A percentile compares a stretch with the other conserved stretches of the same genome.
Conservation (phyloP, 768 basidiomycete species). For the Mycena pura region DNA sequence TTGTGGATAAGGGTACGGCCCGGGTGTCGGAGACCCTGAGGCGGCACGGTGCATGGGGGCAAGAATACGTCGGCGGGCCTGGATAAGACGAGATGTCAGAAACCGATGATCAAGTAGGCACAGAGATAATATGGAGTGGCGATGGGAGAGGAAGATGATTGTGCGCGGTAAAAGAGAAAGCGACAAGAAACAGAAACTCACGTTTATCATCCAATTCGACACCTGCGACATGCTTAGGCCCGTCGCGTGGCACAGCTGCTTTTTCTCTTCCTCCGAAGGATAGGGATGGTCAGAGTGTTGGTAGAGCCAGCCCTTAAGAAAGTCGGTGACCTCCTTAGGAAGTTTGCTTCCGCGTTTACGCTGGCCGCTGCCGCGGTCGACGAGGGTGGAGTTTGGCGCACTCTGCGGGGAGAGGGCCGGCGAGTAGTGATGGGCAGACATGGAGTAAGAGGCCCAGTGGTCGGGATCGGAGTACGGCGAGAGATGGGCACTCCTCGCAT, state of each 20-base stretch:
- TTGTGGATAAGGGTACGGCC: conserved; percentile 73
- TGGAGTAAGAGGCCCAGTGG: conserved; percentile 62
- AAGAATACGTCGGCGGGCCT: conserved; percentile 85
- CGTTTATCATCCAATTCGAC: conserved; percentile 95
- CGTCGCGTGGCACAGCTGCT: conserved; percentile 84
- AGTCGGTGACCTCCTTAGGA: conserved; percentile 90
- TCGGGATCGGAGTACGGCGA: conserved; percentile 58
- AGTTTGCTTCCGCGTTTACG: conserved; percentile 89
- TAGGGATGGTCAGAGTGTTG: conserved; percentile 90
- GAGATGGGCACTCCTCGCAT: conserved; percentile 50
- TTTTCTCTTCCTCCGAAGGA: conserved; percentile 90
- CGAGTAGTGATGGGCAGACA: conserved; percentile 67
- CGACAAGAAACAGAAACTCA: conserved; percentile 30
- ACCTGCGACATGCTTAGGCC: conserved; percentile 90
- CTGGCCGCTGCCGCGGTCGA: conserved; percentile 78
- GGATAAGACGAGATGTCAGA: conserved; percentile 24
- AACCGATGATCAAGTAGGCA: conserved; percentile 28
- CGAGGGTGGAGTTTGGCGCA: conserved; percentile 63
- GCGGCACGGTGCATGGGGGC: conserved; percentile 82
- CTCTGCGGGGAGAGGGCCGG: conserved; percentile 62
- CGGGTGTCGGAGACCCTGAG: conserved; percentile 77
- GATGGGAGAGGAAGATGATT: conserved; percentile 20
- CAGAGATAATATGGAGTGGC: conserved; percentile 18
- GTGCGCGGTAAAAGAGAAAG: background rate
- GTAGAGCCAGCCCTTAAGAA: conserved; percentile 87